Percentiles rank a stretch among this genome's conserved stretches.
Conservation (phyloP, 371 early-diverging fungal genomes). For the Apophysomyces trapeziformis region DNA sequence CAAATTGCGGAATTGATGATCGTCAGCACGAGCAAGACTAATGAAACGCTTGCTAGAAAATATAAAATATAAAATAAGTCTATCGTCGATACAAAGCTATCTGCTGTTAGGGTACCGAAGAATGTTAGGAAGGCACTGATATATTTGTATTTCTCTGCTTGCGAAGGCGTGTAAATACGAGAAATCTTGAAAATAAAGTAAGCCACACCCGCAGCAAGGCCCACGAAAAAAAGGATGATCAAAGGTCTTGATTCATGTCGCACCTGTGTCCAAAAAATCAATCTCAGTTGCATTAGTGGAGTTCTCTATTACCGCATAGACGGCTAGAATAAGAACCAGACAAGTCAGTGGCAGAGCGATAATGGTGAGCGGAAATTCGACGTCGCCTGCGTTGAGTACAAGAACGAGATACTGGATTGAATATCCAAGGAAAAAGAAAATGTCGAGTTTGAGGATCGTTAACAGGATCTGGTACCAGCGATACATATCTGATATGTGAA, state of each 20-base stretch:
- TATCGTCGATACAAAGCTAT: too few species aligned
- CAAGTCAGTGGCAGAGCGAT: conserved; percentile 80
- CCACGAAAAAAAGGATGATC: conserved; percentile 70
- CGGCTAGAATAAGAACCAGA: conserved; percentile 71
- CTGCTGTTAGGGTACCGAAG: conserved; percentile 62
- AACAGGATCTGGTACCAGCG: conserved; percentile 86
- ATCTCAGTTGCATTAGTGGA: conserved; percentile 1
- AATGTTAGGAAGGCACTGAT: conserved; percentile 83
- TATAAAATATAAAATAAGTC: too few species aligned
- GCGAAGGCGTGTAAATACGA: conserved; percentile 74
- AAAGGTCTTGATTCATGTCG: conserved; percentile 50
- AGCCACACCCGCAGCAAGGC: conserved; percentile 70
- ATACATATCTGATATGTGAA: conserved; percentile 60
- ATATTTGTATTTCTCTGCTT: conserved; percentile 61
- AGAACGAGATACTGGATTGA: conserved; percentile 88
- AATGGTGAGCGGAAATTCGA: conserved; percentile 86
- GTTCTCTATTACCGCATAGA: conserved; percentile 67
- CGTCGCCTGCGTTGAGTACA: conserved; percentile 64
- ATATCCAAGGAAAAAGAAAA: conserved; percentile 89
- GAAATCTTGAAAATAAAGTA: conserved; percentile 89
- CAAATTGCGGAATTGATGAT: conserved; percentile 73
- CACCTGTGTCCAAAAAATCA: conserved; percentile 30
- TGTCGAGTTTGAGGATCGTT: conserved; percentile 84
- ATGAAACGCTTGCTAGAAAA: conserved; percentile 63
- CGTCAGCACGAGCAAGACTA: conserved; percentile 72